Conservation (phyloP, 2,329 filamentous ascomycete species). For the Epichloe scottii region DNA sequence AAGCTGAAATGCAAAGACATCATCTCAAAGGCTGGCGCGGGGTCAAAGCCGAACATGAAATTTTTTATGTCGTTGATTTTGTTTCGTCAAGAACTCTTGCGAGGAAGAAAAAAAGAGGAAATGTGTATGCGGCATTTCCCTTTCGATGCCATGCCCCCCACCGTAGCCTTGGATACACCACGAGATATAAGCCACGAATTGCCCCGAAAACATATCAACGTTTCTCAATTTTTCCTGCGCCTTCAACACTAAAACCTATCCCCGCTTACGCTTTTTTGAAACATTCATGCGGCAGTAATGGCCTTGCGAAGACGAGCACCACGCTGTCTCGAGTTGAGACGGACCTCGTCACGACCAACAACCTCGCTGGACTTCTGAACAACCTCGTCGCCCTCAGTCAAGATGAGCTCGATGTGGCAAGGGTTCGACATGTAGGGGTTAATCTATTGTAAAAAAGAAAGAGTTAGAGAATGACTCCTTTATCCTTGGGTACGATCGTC, state of each 20-base stretch:
- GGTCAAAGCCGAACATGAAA: background rate
- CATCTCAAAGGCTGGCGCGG: background rate
- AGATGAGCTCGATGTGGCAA: conserved; percentile 99
- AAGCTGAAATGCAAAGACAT: too few species aligned
- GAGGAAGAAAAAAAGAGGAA: conserved; percentile 13
- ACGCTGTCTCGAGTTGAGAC: conserved; percentile 86
- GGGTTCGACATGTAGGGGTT: conserved; percentile 99
- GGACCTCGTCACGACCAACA: conserved; percentile 49
- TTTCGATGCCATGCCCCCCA: conserved; percentile 26
- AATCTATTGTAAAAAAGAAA: conserved; percentile 48
- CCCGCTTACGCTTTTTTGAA: conserved; percentile 12
- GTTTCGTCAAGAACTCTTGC: conserved; percentile 25
- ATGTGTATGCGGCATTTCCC: conserved; percentile 23
- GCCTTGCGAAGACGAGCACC: conserved; percentile 54
- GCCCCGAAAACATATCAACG: conserved; percentile 9
- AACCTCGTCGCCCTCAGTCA: conserved; percentile 92
- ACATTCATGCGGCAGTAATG: conserved; percentile 47
- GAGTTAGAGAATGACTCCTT: conserved; percentile 13
- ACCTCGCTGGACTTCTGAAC: conserved; percentile 91
- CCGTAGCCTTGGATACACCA: conserved; percentile 27
- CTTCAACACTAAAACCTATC: conserved; percentile 5
- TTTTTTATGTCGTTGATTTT: conserved; percentile 12
- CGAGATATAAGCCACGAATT: conserved; percentile 26
- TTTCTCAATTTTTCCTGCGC: conserved; percentile 7
- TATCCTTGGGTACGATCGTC: background rate